Base-by-base conservation (phyloP, 345 rosid species). In the Turritis glabra region DNA sequence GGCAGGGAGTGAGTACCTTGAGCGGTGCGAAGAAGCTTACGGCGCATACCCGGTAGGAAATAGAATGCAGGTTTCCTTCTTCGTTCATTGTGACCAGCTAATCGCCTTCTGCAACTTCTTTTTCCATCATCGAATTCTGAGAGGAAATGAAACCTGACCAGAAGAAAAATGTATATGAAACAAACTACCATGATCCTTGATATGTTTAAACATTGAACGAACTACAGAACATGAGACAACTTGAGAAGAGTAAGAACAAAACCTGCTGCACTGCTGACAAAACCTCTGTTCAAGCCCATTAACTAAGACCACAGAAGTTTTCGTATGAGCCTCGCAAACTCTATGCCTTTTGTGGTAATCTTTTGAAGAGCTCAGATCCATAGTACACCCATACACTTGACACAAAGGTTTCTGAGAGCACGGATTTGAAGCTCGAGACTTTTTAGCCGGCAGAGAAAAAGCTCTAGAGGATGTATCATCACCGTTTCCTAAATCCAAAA, bases 191-290 rank as follows among this genome's bases (percentile, higher is more conserved):
- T 4, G 48, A 22, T 22, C 25, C 57, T 51, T 25, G 9, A 69
- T 18, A 59, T 50, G 61, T 22, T 23, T 7, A 21, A 19, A 29
- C 52, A 43, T 40, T 2, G 18, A 69, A 30, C 26, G 0, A 44
- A 47, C 32, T 30, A 56, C 17, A 76, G 55, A 68, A 22, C 23
- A 12, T 43, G 29, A 30, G 27, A 43, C 13, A 46, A 29, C 21
- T 33, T 50, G 43, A 23, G 75, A 71, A 12, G 19, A 19, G 1
- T 37, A 11, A 38, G 19, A 35, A 61, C 29, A 70, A 17, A 64
- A 92, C 97, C 97, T 90, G 85, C 98, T 93, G 64, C 98, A 92
- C 76, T 92, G 98, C 67, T 92, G 97, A 73, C 98, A 93, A 71
- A 93, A 90, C 75, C 98, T 89, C 81, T 90, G 89, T 51, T 87